Percentiles rank a stretch among this genome's conserved stretches.
Evolutionary conservation across 176 grass and related monocot genomes (phyloP).

Genomic region (Rhynchospora breviuscula): DNA sequence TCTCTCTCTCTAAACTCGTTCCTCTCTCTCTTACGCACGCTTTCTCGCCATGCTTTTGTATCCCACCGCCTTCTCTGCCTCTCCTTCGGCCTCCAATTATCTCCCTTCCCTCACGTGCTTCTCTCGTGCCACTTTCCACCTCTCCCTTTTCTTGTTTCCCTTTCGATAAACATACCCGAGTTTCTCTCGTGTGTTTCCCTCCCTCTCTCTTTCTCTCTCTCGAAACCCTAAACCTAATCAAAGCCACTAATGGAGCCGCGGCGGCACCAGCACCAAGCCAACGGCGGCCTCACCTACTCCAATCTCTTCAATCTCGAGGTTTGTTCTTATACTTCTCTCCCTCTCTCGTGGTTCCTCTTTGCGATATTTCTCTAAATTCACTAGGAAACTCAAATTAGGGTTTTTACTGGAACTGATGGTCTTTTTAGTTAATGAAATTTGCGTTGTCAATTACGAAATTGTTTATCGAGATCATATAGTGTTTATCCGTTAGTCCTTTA

Average conservation of each 20-base stretch:
- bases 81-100: not conserved
- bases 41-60: slow-evolving; percentile 25
- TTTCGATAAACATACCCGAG: not conserved
- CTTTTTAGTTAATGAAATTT: not conserved
- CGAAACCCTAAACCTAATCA: slow-evolving; percentile 63
- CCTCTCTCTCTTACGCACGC: not conserved
- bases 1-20: not conserved
- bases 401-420: slow-evolving; percentile 28
- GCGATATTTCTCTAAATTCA: not conserved
- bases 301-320: slow-evolving; percentile 94
- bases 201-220: not conserved
- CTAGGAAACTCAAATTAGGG: slow-evolving; percentile 2
- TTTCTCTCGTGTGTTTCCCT: not conserved
- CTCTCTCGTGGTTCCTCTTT: not conserved
- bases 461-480: not conserved
- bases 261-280: slow-evolving; percentile 42
- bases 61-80: slow-evolving; percentile 32
- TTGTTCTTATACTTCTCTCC: not conserved
- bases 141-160: not conserved
- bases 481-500: not conserved
- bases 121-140: slow-evolving; percentile 18
- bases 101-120: not conserved
- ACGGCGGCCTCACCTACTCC: slow-evolving; percentile 60
- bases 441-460: not conserved
- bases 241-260: slow-evolving; percentile 60